Percentiles rank a stretch among this genome's conserved stretches.
Conservation (phyloP, 2,329 filamentous ascomycete genomes). For the Colletotrichum noveboracense region DNA sequence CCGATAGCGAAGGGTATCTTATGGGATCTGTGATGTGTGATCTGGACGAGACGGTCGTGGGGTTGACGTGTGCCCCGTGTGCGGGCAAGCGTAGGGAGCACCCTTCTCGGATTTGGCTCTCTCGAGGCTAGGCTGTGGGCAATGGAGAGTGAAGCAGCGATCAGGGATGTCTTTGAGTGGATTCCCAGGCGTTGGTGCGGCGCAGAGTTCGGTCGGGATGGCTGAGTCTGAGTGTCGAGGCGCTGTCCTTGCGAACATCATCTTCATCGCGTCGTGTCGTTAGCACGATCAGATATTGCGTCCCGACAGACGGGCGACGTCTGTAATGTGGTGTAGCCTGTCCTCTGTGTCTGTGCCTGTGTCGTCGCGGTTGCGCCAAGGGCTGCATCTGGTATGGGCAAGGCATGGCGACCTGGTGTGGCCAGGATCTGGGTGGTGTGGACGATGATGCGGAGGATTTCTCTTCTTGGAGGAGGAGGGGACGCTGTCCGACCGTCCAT, state of each 20-base stretch:
- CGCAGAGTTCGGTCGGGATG: neutral
- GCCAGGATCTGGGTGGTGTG: neutral
- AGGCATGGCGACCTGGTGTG: neutral
- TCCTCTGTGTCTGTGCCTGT: neutral
- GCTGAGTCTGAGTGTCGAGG: neutral
- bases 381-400: neutral
- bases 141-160: neutral
- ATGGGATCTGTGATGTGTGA: neutral
- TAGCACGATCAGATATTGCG: neutral
- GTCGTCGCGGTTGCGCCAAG: neutral
- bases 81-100: neutral
- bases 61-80: conserved; percentile 1
- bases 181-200: neutral
- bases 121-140: neutral
- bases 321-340: neutral
- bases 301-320: neutral
- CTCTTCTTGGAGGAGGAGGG: neutral
- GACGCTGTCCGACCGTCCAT: neutral
- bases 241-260: conserved; percentile 13
- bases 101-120: neutral
- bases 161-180: neutral
- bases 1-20: neutral
- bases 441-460: neutral
- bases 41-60: conserved; percentile 14
- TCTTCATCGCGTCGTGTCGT: neutral